Conservation (phyloP, 31 red algal genomes). For the Odonthalia washingtoniensis region DNA sequence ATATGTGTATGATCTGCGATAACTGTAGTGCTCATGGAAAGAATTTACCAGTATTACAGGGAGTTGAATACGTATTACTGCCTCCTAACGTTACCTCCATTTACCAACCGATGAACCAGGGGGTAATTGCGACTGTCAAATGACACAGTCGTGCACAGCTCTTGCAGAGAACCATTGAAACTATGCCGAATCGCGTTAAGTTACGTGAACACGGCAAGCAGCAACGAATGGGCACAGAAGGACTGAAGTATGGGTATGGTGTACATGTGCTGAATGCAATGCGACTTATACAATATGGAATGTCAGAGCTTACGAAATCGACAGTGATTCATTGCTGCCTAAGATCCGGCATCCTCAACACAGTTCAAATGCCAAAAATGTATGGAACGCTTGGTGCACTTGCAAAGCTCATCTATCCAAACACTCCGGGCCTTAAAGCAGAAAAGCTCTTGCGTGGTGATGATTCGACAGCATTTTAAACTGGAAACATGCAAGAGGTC, state of each 20-base stretch:
- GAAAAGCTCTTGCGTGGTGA: too few relatives aligned
- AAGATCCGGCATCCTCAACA: conserved; percentile 1
- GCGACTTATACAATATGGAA: background rate
- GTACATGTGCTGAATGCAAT: conserved; percentile 32
- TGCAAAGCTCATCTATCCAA: too few relatives aligned
- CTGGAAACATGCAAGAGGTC: too few relatives aligned
- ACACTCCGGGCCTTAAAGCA: too few relatives aligned
- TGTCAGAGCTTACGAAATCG: conserved; percentile 3
- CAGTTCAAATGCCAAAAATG: too few relatives aligned
- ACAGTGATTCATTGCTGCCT: conserved; percentile 15
- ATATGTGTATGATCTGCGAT: conserved; percentile 13
- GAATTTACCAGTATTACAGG: background rate
- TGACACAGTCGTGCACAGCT: background rate
- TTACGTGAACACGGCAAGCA: background rate
- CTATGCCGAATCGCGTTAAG: background rate
- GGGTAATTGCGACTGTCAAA: conserved; percentile 52
- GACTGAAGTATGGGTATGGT: conserved; percentile 40
- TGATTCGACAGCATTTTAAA: too few relatives aligned
- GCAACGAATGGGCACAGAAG: background rate
- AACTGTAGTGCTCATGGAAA: conserved; percentile 42
- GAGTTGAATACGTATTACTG: conserved; percentile 7
- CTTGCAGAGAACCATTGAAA: background rate
- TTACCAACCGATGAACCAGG: conserved; percentile 48
- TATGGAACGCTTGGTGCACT: too few relatives aligned
- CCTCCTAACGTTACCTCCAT: conserved; percentile 37